Evolutionary conservation across 768 basidiomycete species (phyloP), one percentile per base, ranked within the genome.

Genomic region (Candolleomyces aberdarensis): DNA sequence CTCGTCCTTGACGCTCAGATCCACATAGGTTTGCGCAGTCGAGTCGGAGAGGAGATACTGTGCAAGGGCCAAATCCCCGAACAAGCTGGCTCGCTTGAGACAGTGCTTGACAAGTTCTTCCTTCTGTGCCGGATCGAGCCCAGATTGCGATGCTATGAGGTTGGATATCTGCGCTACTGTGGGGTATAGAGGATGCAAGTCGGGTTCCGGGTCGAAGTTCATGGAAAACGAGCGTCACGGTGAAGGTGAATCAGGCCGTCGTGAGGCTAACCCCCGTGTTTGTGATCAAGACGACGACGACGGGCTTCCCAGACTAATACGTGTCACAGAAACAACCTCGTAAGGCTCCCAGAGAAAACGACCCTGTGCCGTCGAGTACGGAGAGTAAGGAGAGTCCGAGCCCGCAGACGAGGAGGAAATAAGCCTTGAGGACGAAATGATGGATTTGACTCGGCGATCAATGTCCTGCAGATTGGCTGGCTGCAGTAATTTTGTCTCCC

Each of bases 131-230:
- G 87, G 84, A 52, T 82, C 76, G 41, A 94, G 82, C 48, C 88
- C 88, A 36, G 85, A 89, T 69, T 85, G 76, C 0, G 86, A 76
- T 43, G 85, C 84, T 65, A 94, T 79, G 49, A 88, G 83, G 57
- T 80, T 79, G 26, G 83, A 74, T 67, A 93, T 81, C 68, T 86
- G 80, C 29, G 80, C 66, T 20, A 84, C 80, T 40, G 85, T 87
- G 29, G 92, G 92, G 69, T 92, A 83, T 47, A 93, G 72, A 49
- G 92, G 92, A 69, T 88, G 83, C 56, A 94, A 77, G 73, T 94
- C 92, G 63, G 91, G 91, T 71, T 88, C 89, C 59, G 86, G 89
- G 29, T 81, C 79, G 31, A 91, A 73, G 72, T 91, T 85, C 65
- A 85, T 61, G 51, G 71, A 64, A 57, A 64, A 60, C 46, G 63